Evolutionary conservation across 306 rosid genomes (phyloP).

Genomic region (Rosa lucieae): DNA sequence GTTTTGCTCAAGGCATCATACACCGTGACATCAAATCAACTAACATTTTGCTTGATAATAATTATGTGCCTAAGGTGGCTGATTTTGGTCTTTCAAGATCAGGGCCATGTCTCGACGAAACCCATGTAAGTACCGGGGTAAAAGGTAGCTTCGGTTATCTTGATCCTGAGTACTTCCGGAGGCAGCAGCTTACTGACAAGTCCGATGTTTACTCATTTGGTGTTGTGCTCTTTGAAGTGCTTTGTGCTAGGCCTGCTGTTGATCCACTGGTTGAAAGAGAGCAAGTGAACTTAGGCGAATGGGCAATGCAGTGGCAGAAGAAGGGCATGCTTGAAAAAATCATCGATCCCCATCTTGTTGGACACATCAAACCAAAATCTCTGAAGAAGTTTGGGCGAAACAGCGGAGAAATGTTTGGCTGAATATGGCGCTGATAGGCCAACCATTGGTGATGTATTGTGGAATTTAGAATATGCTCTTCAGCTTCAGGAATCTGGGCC

Average conservation of each 20-base stretch:
- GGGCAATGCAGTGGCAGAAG: constrained; percentile 88
- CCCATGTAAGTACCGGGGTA: constrained; percentile 94
- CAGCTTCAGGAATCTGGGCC: constrained; percentile 77
- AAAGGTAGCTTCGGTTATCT: constrained; percentile 96
- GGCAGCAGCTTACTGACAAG: constrained; percentile 97
- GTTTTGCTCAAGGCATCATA: constrained; percentile 93
- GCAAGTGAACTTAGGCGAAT: constrained; percentile 90
- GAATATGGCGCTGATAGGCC: constrained; percentile 96
- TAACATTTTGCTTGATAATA: constrained; percentile 83
- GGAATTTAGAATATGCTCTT: constrained; percentile 94
- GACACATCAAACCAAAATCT: constrained; percentile 63
- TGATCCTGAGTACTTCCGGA: constrained; percentile 92
- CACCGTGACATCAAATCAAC: constrained; percentile 98
- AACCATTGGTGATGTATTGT: constrained; percentile 93
- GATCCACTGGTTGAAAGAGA: constrained; percentile 81
- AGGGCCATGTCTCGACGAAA: constrained; percentile 87
- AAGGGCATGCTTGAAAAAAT: constrained; percentile 76
- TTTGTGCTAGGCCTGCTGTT: constrained; percentile 93
- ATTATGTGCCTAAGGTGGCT: constrained; percentile 92
- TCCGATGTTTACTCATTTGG: constrained; percentile 96
- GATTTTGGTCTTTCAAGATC: constrained; percentile 97
- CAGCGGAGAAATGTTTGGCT: constrained; percentile 95
- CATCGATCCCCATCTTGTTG: constrained; percentile 64
- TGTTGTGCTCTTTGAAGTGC: constrained; percentile 92
- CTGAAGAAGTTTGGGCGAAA: constrained; percentile 85